These are phyloP conservation scores for Geotrichum australiense DNA, from an alignment of 1,139 yeast genomes.

Conservation along the genomic window DNA sequence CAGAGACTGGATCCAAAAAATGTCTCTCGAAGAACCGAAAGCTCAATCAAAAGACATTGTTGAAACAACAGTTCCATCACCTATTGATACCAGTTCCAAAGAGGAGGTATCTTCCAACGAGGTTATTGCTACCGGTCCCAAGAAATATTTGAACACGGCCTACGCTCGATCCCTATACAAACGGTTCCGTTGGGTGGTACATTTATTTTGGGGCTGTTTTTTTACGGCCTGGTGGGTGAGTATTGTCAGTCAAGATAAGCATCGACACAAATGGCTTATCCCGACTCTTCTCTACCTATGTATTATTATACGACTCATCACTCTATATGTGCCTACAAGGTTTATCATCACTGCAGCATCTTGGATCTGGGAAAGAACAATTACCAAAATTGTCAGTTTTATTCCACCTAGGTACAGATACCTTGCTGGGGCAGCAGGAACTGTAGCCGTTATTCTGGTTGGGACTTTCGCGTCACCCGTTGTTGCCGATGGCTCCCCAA, in stretches of 20 bases:
- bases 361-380: constrained; percentile 41
- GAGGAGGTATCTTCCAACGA: constrained; percentile 1
- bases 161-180: constrained; percentile 32
- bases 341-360: constrained; percentile 28
- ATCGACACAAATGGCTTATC: constrained; percentile 54
- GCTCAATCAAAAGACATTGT: no score
- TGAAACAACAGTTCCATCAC: no score
- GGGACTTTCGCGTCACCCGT: constrained; percentile 45
- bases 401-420: constrained; percentile 40
- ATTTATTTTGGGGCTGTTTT: constrained; percentile 34
- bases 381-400: constrained; percentile 36
- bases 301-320: constrained; percentile 48
- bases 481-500: constrained; percentile 18
- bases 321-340: constrained; percentile 46
- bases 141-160: constrained; percentile 22
- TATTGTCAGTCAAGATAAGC: constrained; percentile 46
- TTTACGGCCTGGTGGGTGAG: constrained; percentile 67
- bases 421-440: constrained; percentile 39
- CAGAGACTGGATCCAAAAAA: no score
- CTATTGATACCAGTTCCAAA: no score
- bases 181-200: constrained; percentile 26
- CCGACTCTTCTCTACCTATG: constrained; percentile 53
- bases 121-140: neutral
- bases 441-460: constrained; percentile 41
- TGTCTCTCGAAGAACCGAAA: no score